Evolutionary conservation across 192 early-diverging fungal genomes (phyloP).

Genomic region (Gaertneriomyces semiglobifer): DNA sequence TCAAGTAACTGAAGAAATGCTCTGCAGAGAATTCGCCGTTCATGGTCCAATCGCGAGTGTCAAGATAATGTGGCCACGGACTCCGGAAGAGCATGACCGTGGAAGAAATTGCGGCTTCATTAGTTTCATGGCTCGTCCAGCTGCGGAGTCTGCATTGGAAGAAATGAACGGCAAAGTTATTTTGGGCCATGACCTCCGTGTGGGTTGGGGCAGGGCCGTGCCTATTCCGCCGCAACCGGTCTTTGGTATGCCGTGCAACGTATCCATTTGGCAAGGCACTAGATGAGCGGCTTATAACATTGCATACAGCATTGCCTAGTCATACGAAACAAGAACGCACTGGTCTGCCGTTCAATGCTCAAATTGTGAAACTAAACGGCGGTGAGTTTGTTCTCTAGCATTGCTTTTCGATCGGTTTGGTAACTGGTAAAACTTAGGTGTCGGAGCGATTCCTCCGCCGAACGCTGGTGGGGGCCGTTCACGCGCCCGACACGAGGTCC

Average conservation of each 20-base stretch:
- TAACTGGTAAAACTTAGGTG: slow-evolving; percentile 11
- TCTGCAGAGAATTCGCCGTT: slow-evolving; percentile 73
- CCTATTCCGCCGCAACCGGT: slow-evolving; percentile 68
- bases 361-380: slow-evolving; percentile 29
- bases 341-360: slow-evolving; percentile 63
- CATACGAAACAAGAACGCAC: slow-evolving; percentile 9
- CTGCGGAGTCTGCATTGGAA: slow-evolving; percentile 66
- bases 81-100: slow-evolving; percentile 74
- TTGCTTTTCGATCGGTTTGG: neutral
- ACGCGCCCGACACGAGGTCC: slow-evolving; percentile 3
- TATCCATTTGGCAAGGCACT: neutral
- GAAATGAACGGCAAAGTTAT: slow-evolving; percentile 71
- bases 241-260: slow-evolving; percentile 50
- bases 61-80: slow-evolving; percentile 95
- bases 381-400: neutral
- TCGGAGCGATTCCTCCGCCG: slow-evolving; percentile 9
- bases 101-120: slow-evolving; percentile 83
- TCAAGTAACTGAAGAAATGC: slow-evolving; percentile 62
- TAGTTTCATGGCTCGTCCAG: slow-evolving; percentile 76
- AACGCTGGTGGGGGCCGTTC: slow-evolving; percentile 2
- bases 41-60: slow-evolving; percentile 86
- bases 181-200: slow-evolving; percentile 56
- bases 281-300: neutral
- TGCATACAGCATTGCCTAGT: neutral
- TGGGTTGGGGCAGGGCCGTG: slow-evolving; percentile 84